These are phyloP conservation scores for Anastatica hierochuntica DNA, from an alignment of 345 rosid species.

Conservation along the genomic window DNA sequence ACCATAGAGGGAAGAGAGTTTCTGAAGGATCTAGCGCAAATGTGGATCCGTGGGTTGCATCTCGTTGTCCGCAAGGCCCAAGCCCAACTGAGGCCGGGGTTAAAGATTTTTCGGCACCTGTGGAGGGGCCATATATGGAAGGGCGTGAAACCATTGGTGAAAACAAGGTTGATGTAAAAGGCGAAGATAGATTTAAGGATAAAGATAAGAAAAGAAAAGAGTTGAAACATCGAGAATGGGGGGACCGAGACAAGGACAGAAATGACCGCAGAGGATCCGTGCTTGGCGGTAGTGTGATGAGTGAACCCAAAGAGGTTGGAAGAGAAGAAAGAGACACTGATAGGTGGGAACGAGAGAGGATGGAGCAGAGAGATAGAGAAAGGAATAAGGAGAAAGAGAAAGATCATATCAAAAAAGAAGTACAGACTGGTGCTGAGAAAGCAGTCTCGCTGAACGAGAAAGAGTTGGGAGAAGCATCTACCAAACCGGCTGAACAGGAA, in stretches of 20 bases:
- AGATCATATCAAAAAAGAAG: conserved; percentile 58
- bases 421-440: conserved; percentile 55
- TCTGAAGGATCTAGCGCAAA: conserved; percentile 50
- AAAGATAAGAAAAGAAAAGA: conserved; percentile 93
- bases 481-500: conserved; percentile 53
- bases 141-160: conserved; percentile 78
- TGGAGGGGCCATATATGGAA: conserved; percentile 49
- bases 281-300: conserved; percentile 41
- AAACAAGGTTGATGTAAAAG: conserved; percentile 65
- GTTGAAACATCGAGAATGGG: conserved; percentile 71
- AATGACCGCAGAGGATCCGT: conserved; percentile 56
- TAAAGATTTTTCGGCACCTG: conserved; percentile 48
- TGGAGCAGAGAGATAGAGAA: conserved; percentile 77
- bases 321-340: conserved; percentile 83
- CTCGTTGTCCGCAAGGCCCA: conserved; percentile 57
- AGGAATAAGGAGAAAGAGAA: conserved; percentile 72
- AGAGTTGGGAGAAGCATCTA: conserved; percentile 59
- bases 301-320: conserved; percentile 52
- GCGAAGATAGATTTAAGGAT: conserved; percentile 83
- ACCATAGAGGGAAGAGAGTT: conserved; percentile 71
- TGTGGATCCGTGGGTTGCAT: conserved; percentile 52
- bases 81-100: conserved; percentile 37
- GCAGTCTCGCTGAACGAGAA: conserved; percentile 52
- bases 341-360: conserved; percentile 84
- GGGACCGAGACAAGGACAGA: conserved; percentile 86